Conservation (phyloP, 331 rosid species). For the Malus hybrid region DNA sequence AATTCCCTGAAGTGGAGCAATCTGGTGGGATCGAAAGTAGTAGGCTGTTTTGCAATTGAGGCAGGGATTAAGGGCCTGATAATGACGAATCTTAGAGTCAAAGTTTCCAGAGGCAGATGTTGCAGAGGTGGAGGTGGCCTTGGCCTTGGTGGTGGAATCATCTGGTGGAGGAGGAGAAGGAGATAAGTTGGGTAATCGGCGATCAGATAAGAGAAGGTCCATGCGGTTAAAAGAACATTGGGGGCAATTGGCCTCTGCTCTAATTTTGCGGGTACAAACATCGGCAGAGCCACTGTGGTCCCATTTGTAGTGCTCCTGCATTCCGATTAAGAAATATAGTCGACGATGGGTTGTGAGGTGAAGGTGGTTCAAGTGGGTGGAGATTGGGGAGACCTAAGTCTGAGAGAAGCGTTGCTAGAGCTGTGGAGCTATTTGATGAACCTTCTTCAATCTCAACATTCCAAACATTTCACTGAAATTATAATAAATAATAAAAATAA, state of each 20-base stretch:
- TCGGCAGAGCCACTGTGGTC: slow-evolving; percentile 78
- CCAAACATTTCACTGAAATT: slow-evolving; percentile 40
- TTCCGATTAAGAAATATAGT: slow-evolving; percentile 42
- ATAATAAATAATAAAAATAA: neutral
- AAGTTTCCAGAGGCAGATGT: neutral
- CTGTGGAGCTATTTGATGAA: slow-evolving; percentile 28
- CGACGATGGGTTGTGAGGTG: slow-evolving; percentile 34
- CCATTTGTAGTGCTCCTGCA: slow-evolving; percentile 81
- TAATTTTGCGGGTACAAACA: slow-evolving; percentile 50
- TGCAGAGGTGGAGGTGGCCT: neutral
- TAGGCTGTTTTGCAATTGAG: slow-evolving; percentile 77
- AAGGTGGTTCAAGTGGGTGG: slow-evolving; percentile 48
- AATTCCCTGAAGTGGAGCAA: slow-evolving; percentile 71
- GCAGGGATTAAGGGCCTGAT: slow-evolving; percentile 62
- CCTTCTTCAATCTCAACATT: slow-evolving; percentile 55
- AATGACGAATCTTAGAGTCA: neutral
- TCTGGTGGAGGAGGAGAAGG: slow-evolving; percentile 19
- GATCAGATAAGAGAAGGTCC: slow-evolving; percentile 59
- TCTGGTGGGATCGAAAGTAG: slow-evolving; percentile 60
- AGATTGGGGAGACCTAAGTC: slow-evolving; percentile 31
- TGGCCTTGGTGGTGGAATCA: neutral
- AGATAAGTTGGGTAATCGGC: slow-evolving; percentile 36
- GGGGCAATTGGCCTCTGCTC: slow-evolving; percentile 90
- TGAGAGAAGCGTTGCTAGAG: slow-evolving; percentile 29
- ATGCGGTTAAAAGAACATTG: slow-evolving; percentile 70